Evolutionary conservation across 176 grass and related monocot genomes (phyloP).

Genomic region (Zoysia pacifica): DNA sequence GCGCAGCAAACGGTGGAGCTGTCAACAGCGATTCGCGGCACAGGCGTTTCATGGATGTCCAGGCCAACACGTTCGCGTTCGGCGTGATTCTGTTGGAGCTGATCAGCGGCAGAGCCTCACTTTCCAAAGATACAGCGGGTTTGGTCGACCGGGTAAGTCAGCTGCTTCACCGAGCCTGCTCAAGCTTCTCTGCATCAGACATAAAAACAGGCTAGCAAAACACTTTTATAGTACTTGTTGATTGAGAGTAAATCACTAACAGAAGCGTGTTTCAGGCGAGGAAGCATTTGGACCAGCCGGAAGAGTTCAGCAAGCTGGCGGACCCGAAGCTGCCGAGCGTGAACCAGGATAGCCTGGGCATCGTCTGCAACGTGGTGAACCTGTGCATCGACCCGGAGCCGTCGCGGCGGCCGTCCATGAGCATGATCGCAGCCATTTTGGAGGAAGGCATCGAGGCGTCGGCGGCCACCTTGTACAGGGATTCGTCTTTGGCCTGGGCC

Average conservation of each 20-base stretch:
- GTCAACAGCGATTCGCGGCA: conserved; percentile 52
- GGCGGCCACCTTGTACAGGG: conserved; percentile 50
- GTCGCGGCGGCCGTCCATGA: conserved; percentile 79
- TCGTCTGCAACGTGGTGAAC: conserved; percentile 81
- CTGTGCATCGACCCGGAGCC: conserved; percentile 81
- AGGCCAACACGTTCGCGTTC: conserved; percentile 79
- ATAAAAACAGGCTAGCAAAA: not conserved
- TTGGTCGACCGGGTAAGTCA: conserved; percentile 75
- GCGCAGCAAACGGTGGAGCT: conserved; percentile 51
- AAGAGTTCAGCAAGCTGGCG: conserved; percentile 62
- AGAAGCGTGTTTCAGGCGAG: conserved; percentile 50
- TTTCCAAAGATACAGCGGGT: conserved; percentile 58
- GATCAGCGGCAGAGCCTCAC: conserved; percentile 66
- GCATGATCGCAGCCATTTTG: conserved; percentile 74
- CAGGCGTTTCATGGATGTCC: conserved; percentile 67
- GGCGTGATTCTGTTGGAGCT: conserved; percentile 85
- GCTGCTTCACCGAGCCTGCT: not conserved
- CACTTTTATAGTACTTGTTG: not conserved
- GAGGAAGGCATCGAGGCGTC: conserved; percentile 79
- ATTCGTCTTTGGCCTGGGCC: conserved; percentile 82
- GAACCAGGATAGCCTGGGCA: conserved; percentile 60
- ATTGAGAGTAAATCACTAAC: not conserved
- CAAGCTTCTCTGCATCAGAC: not conserved
- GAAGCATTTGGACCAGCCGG: conserved; percentile 61
- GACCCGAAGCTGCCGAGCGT: conserved; percentile 61